Base-by-base conservation (phyloP, 495 filamentous ascomycete species). In the Penicillium arizonense region DNA sequence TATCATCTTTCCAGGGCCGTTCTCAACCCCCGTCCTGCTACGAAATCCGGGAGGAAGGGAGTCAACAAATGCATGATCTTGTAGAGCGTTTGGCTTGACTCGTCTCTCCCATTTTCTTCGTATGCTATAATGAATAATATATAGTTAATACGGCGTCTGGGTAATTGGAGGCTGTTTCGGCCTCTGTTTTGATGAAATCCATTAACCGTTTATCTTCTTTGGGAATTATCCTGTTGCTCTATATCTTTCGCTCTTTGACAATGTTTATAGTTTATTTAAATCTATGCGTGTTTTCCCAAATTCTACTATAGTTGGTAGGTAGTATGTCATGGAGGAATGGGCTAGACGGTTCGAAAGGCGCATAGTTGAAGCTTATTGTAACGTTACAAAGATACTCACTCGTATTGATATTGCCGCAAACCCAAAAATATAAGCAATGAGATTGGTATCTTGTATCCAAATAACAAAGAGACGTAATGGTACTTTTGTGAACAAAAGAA, bases 31-130 rank as follows among this genome's bases (percentile, higher is more conserved):
- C 82, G 85, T 48, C 86, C 87, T 23, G 67, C 80, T 45, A 59
- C 76, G 14, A 80, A 81, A 56, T 82, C 82, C 63, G 81, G 83
- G 69, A 86, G 82, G 73, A 80, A 77, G 58, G 43, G 41, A 45
- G 50, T 52, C 41, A 64, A 57, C 62, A 89, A 87, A 76, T 96
- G 91, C 76, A 68, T 77, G 35, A 88, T 96, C 65, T 78, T 96
- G 64, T 96, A 76, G 77, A 68, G 54, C 16, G 42, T 42, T 43
- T 51, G 48, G 45, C 51, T 61, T 32, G 51, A 45, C 45, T 36
- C 40, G 21, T 50, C 37, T 26, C 36, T 50, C 50, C 55, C 44
- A 56, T 55, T 47, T 53, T 60, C 45, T 30, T 59, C 63, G 63
- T 64, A 64, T 67, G 61, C 63, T 67, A 67, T 62, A 64, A 67